phyloP scores from a whole-genome alignment of 2,329 filamentous ascomycete genomes.

The Phialemonium atrogriseum region DNA sequence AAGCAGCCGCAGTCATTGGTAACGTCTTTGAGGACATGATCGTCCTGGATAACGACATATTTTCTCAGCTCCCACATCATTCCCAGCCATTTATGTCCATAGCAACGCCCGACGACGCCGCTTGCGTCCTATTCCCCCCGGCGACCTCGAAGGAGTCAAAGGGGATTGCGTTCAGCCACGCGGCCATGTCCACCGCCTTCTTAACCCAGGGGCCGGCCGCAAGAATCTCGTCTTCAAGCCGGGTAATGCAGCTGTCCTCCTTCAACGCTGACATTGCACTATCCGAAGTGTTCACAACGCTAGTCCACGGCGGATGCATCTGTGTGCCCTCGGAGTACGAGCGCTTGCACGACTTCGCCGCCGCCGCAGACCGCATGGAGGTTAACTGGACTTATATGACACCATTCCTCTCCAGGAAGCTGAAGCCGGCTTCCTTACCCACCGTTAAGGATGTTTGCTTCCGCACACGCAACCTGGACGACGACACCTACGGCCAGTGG shows the following conservation, averaged over 20 bases:
- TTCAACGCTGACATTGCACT: constrained; percentile 48
- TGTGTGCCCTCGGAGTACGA: constrained; percentile 47
- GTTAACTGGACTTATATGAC: constrained; percentile 49
- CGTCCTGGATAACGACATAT: constrained; percentile 15
- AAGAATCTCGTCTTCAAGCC: constrained; percentile 38
- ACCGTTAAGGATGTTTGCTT: constrained; percentile 34
- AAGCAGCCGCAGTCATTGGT: constrained; percentile 28
- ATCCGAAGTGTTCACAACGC: constrained; percentile 43
- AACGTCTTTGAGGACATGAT: constrained; percentile 30
- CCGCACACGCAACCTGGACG: constrained; percentile 40
- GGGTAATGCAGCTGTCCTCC: constrained; percentile 51
- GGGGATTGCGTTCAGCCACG: constrained; percentile 55
- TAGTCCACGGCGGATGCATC: constrained; percentile 49
- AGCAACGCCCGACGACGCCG: constrained; percentile 34
- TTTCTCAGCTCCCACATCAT: constrained; percentile 12
- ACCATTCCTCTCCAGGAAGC: constrained; percentile 44
- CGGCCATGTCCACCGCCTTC: constrained; percentile 46
- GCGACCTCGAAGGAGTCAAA: constrained; percentile 49
- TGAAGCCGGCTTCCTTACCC: constrained; percentile 27
- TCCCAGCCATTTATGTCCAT: constrained; percentile 16
- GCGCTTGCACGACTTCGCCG: constrained; percentile 38
- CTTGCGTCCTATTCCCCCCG: constrained; percentile 54
- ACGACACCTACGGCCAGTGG: constrained; percentile 40
- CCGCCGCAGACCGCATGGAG: constrained; percentile 39
- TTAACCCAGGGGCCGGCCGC: constrained; percentile 41